Evolutionary conservation across 805 yeast species (phyloP), one percentile per base, ranked within the genome.

Genomic region (Wickerhamiella shivajii): DNA sequence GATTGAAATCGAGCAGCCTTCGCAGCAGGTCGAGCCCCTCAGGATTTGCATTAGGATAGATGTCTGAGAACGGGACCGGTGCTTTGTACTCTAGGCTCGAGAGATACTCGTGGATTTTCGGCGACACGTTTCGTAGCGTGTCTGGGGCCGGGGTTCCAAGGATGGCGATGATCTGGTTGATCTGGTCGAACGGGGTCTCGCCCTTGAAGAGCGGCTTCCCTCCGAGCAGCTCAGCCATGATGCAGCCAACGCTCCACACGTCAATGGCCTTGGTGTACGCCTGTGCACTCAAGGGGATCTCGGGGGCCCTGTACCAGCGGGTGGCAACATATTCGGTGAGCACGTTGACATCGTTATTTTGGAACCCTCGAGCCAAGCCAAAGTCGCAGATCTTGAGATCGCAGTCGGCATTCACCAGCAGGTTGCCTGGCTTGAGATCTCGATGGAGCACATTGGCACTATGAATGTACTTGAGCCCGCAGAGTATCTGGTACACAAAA

Each of bases 321-420:
- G 97, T 87, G 7, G 97, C 97, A 27, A 87, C 97, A 52, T 87
- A 87, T 56, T 87, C 97, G 2, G 97, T 87, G 93, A 87, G 77
- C 53, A 74, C 74, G 27, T 43, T 44, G 29, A 38, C 35, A 12
- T 44, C 52, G 36, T 53, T 51, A 61, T 61, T 39, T 69, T 47
- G 41, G 16, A 53, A 63, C 39, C 71, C 66, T 39, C 79, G 37
- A 1, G 97, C 95, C 28, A 87, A 63, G 0, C 97, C 97, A 55
- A 87, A 87, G 56, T 87, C 97, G 56, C 96, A 84, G 33, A 87
- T 69, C 52, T 87, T 87, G 44, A 87, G 66, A 56, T 87, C 97
- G 60, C 97, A 87, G 52, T 85, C 85, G 20, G 93, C 74, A 53
- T 87, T 87, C 29, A 87, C 64, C 36, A 87, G 63, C 44, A 87